These are phyloP conservation scores for Pseudogymnoascus sp. DNA, from an alignment of 2,329 filamentous ascomycete genomes.

Conservation along the genomic window DNA sequence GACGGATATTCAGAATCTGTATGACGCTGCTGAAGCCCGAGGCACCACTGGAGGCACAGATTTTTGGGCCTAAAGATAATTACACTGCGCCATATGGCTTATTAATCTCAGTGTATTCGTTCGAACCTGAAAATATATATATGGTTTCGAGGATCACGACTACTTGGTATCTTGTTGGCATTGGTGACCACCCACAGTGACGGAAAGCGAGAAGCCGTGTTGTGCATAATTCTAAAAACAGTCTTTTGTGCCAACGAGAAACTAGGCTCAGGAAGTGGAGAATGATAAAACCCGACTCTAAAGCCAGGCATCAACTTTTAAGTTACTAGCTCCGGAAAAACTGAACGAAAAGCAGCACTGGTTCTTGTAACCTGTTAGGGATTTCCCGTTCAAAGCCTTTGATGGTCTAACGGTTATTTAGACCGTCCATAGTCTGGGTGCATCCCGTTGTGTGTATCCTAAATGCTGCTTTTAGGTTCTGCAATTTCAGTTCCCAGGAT, in stretches of 20 bases:
- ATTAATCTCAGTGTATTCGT: neutral
- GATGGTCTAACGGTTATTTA: constrained; percentile 32
- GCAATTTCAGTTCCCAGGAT: too few species aligned
- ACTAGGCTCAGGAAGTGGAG: neutral
- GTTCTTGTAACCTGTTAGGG: too few species aligned
- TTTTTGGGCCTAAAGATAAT: constrained; percentile 1
- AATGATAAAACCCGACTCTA: neutral
- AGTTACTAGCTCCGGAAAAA: neutral
- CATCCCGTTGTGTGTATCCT: too few species aligned
- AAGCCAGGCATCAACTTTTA: constrained; percentile 3
- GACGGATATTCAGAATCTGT: constrained; percentile 49
- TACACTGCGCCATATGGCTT: neutral
- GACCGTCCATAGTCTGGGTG: too few species aligned
- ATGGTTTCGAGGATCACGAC: neutral
- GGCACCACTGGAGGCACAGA: neutral
- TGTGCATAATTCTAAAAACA: neutral
- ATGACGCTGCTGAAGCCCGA: constrained; percentile 40
- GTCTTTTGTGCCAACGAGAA: neutral
- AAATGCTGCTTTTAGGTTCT: too few species aligned
- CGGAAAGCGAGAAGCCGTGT: neutral
- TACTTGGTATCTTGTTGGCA: neutral
- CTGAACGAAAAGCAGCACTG: neutral
- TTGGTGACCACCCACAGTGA: too few species aligned
- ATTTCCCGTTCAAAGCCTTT: constrained; percentile 19
- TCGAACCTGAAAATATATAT: neutral